Base-by-base conservation (phyloP, 345 rosid species). In the Eucalyptus regnans region DNA sequence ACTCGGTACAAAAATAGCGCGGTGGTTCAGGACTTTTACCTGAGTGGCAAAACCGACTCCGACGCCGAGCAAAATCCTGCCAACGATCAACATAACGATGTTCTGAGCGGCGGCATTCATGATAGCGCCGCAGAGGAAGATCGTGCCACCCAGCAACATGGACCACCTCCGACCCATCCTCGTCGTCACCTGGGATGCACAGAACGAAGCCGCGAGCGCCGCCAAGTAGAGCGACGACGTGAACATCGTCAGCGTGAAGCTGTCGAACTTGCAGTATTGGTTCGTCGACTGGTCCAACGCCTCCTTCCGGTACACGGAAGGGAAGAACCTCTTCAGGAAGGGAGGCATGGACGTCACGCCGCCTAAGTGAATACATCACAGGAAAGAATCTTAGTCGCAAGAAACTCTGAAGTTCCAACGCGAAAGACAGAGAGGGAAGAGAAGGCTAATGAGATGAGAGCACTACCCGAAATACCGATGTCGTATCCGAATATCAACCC, bases 161-260 rank as follows among this genome's bases (percentile, higher is more conserved):
- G 95, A 93, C 17, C 86, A 81, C 62, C 87, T 90, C 22, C 95
- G 88, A 46, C 96, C 96, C 86, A 91, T 62, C 3, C 49, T 76
- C 49, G 92, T 88, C 20, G 96, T 94, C 23, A 93, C 89, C 64
- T 43, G 44, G 12, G 95, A 92, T 15, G 96, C 96, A 41, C 85
- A 81, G 50, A 95, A 91, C 22, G 96, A 93, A 23, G 95, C 91
- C 33, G 90, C 89, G 9, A 95, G 91, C 27, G 95, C 95, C 10
- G 96, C 95, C 48, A 95, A 83, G 89, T 93, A 94, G 18, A 95
- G 92, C 10, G 96, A 95, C 64, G 95, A 95, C 41, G 96, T 95
- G 87, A 95, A 94, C 87, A 91, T 41, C 12, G 94, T 93, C 23
- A 95, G 91, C 6, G 43, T 48, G 79, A 86, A 86, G 52, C 90